Percentiles rank a stretch among this genome's conserved stretches.
Evolutionary conservation across 75 land plant genomes (phyloP).

Genomic region (Isoetes taiwanensis): DNA sequence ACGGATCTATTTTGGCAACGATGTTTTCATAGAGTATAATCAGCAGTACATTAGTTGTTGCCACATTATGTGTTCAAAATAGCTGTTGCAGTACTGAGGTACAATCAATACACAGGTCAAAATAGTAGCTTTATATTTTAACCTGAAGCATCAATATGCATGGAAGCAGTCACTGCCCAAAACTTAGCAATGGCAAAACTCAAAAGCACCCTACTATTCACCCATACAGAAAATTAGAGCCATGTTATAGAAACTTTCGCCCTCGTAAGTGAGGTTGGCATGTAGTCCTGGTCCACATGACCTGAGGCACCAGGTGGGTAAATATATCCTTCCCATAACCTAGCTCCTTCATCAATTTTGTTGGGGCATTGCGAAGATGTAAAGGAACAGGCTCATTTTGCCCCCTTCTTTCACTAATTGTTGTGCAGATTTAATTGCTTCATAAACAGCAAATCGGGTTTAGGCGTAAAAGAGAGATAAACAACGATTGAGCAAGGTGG

Average conservation of each 20-base stretch:
- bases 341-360: constrained; percentile 78
- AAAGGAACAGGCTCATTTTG: constrained; percentile 88
- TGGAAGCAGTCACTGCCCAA: no score
- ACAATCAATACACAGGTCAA: no score
- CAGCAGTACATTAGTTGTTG: no score
- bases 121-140: no score
- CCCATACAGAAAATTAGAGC: no score
- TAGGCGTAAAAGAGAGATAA: constrained; percentile 77
- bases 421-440: constrained; percentile 61
- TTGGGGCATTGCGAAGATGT: constrained; percentile 89
- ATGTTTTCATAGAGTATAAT: no score
- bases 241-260: constrained; percentile 60
- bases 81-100: no score
- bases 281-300: constrained; percentile 36
- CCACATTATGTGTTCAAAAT: no score
- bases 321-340: constrained; percentile 82
- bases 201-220: no score
- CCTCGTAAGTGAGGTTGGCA: constrained; percentile 65
- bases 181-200: no score
- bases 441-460: constrained; percentile 73
- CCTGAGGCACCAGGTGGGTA: constrained; percentile 56
- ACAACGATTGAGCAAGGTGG: constrained; percentile 76
- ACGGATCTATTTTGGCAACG: no score
- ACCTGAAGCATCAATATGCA: no score
- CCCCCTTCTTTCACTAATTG: constrained; percentile 60